Base-by-base conservation (phyloP, 73 alveolate genomes). In the Breviolum minutum region DNA sequence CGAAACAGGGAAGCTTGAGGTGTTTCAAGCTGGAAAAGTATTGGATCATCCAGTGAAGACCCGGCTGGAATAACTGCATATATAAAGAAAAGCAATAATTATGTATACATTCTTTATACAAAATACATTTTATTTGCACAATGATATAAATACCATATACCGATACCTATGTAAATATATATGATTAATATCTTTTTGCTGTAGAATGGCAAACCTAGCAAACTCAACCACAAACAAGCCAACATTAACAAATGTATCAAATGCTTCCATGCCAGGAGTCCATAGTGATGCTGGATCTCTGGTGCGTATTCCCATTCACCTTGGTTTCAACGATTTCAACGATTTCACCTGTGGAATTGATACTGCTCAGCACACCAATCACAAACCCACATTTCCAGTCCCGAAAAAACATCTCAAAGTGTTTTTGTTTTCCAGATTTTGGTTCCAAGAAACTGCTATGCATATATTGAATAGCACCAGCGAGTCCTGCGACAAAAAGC, bases 221-320 rank as follows among this genome's bases (percentile, higher is more conserved):
- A 40, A 40, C 54, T 40, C 54, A 40, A 0, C 54, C 54, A 3
- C 54, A 40, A 40, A 40, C 5, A 40, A 40, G 54, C 54, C 54
- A 40, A 40, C 54, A 40, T 3, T 40, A 40, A 40, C 54, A 40
- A 0, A 40, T 0, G 54, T 2, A 40, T 0, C 22, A 30, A 30
- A 26, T 70, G 29, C 26, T 11, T 74, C 62, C 85, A 76, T 8
- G 68, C 89, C 68, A 12, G 14, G 89, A 30, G 54, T 30, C 89
- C 89, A 80, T 80, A 80, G 60, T 82, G 71, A 22, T 19, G 60
- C 12, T 20, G 60, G 54, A 82, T 82, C 74, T 20, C 61, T 10
- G 91, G 91, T 20, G 69, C 73, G 63, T 82, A 6, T 24, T 82
- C 91, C 91, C 91, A 82, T 8, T 24, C 91, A 82, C 91, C 91